These are phyloP conservation scores for Skeletonema marinoi DNA, from an alignment of 108 stramenopile species.

Conservation along the genomic window DNA sequence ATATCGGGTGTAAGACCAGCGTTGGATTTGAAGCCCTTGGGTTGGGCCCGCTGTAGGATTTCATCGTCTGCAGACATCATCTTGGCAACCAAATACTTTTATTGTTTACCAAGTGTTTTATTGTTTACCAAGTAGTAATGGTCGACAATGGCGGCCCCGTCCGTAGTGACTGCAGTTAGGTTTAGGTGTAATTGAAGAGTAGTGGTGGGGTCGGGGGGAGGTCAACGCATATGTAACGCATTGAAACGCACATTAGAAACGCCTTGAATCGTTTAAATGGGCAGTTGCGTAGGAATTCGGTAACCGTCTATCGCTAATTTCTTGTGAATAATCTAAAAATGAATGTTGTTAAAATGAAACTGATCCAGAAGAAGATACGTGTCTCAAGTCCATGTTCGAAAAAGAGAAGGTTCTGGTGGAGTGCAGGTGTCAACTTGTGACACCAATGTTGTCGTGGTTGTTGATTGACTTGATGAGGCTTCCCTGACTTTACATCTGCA, in stretches of 20 bases:
- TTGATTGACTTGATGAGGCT: too few species aligned
- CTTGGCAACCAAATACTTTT: not conserved
- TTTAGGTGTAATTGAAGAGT: not conserved
- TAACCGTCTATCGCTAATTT: not conserved
- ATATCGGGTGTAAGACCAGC: not conserved
- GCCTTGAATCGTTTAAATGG: not conserved
- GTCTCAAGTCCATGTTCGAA: too few species aligned
- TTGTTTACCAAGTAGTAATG: not conserved
- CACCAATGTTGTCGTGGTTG: too few species aligned
- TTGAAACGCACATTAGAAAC: too few species aligned
- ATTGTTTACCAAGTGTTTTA: not conserved
- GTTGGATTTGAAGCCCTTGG: not conserved
- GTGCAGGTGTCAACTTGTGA: too few species aligned
- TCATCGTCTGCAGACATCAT: slow-evolving; percentile 4
- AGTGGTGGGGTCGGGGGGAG: too few species aligned
- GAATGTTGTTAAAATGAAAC: not conserved
- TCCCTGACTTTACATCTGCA: too few species aligned
- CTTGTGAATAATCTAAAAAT: not conserved
- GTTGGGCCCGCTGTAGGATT: not conserved
- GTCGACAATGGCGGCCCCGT: not conserved
- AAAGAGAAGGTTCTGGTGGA: too few species aligned
- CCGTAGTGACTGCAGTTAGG: not conserved
- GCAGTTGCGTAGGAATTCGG: not conserved
- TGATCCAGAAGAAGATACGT: too few species aligned
- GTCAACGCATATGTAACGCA: not conserved